These are phyloP conservation scores for Saccharomycopsis hybrid DNA, from an alignment of 1,139 yeast genomes.

Conservation along the genomic window DNA sequence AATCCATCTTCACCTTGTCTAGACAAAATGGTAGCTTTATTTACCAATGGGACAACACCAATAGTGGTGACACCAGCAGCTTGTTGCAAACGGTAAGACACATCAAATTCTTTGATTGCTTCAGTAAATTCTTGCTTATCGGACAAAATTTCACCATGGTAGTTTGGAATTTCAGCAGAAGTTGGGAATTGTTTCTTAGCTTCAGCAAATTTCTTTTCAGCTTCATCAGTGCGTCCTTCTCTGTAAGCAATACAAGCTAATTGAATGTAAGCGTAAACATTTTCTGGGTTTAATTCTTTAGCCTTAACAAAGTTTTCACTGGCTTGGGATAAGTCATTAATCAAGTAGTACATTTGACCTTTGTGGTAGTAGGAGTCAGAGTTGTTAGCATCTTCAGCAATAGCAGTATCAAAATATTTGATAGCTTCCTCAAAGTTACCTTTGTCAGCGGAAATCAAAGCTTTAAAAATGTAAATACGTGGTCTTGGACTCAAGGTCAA, in stretches of 20 bases:
- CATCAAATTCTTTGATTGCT: conserved; percentile 81
- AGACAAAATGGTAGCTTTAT: conserved; percentile 74
- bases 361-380: conserved; percentile 90
- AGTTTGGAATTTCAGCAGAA: conserved; percentile 88
- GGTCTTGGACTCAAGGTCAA: conserved; percentile 68
- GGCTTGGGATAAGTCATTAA: conserved; percentile 71
- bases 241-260: conserved; percentile 89
- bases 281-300: conserved; percentile 63
- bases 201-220: conserved; percentile 63
- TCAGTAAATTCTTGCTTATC: conserved; percentile 69
- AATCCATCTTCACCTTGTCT: conserved; percentile 49
- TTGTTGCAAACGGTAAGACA: conserved; percentile 75
- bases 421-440: conserved; percentile 55
- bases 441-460: conserved; percentile 78
- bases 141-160: conserved; percentile 88
- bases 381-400: conserved; percentile 58
- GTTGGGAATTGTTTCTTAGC: conserved; percentile 78
- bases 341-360: conserved; percentile 85
- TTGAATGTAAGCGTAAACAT: conserved; percentile 84
- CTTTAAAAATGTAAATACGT: conserved; percentile 78
- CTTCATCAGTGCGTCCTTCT: conserved; percentile 55
- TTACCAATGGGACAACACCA: conserved; percentile 86
- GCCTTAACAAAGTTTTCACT: conserved; percentile 71
- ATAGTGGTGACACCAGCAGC: conserved; percentile 45
- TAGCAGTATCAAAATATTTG: conserved; percentile 68